A percentile compares a stretch with the other conserved stretches of the same genome.
These are phyloP conservation scores for Claviceps africana DNA, from an alignment of 2,329 filamentous ascomycete species.

Conservation along the genomic window DNA sequence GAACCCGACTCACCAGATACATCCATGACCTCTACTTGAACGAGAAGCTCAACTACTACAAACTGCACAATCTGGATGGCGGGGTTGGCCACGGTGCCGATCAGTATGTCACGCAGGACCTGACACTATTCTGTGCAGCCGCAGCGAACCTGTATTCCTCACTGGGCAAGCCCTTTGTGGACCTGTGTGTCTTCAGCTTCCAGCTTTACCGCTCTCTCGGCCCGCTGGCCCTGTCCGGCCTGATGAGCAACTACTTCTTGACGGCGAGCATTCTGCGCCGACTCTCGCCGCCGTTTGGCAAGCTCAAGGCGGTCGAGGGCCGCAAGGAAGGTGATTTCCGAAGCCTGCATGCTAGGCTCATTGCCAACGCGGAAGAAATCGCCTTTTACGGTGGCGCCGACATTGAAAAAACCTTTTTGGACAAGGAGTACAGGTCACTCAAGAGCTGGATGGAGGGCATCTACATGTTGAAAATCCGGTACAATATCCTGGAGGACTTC, in stretches of 20 bases:
- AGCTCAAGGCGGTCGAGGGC: constrained; percentile 90
- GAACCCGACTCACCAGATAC: constrained; percentile 84
- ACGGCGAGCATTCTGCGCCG: constrained; percentile 81
- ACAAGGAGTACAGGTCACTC: constrained; percentile 81
- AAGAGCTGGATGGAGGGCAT: constrained; percentile 98
- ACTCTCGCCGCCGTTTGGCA: constrained; percentile 89
- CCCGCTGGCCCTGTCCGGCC: constrained; percentile 69
- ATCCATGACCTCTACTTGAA: constrained; percentile 96
- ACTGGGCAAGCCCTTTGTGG: constrained; percentile 93
- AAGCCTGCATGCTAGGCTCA: constrained; percentile 75
- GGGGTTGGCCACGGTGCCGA: constrained; percentile 85
- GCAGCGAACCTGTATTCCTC: constrained; percentile 91
- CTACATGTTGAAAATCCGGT: constrained; percentile 92
- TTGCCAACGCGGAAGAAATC: constrained; percentile 94
- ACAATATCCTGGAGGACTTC: constrained; percentile 98
- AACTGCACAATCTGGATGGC: constrained; percentile 81
- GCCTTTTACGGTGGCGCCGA: constrained; percentile 94
- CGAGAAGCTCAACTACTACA: constrained; percentile 92
- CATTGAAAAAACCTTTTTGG: constrained; percentile 86
- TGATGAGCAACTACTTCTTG: constrained; percentile 85
- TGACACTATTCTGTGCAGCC: constrained; percentile 87
- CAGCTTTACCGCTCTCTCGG: constrained; percentile 87
- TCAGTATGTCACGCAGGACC: constrained; percentile 93
- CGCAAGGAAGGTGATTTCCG: constrained; percentile 92
- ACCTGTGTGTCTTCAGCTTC: constrained; percentile 95